These are phyloP conservation scores for Xylariaceae sp. DNA, from an alignment of 2,329 filamentous ascomycete genomes.

Conservation along the genomic window DNA sequence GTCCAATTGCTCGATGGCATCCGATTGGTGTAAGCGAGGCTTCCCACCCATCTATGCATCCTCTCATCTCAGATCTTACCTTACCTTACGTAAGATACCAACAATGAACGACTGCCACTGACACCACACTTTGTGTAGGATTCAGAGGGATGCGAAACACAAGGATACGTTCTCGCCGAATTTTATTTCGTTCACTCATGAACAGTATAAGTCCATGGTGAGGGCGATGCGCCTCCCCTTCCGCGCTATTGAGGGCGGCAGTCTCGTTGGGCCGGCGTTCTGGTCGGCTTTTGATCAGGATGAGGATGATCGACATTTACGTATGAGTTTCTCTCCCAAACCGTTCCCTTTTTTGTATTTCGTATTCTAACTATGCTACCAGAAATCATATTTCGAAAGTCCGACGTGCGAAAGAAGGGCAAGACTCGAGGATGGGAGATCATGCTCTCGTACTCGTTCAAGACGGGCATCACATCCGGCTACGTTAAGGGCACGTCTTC, in stretches of 20 bases:
- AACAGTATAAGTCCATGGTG: conserved; percentile 54
- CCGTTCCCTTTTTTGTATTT: background rate
- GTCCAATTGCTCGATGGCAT: conserved; percentile 48
- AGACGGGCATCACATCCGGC: conserved; percentile 53
- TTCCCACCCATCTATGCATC: background rate
- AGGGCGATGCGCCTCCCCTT: conserved; percentile 50
- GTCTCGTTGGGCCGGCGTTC: conserved; percentile 60
- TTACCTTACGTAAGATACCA: no score
- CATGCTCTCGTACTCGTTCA: conserved; percentile 56
- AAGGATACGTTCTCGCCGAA: conserved; percentile 55
- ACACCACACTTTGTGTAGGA: conserved; percentile 40
- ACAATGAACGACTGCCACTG: no score
- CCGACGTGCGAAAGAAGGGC: conserved; percentile 62
- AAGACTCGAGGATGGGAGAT: conserved; percentile 62
- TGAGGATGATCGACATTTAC: conserved; percentile 53
- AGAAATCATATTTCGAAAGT: conserved; percentile 63
- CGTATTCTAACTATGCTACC: conserved; percentile 10
- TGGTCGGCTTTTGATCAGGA: conserved; percentile 56
- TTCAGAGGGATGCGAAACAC: conserved; percentile 54
- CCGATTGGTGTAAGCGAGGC: conserved; percentile 48
- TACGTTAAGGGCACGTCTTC: conserved; percentile 59
- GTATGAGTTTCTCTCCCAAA: conserved; percentile 35
- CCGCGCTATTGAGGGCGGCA: conserved; percentile 54
- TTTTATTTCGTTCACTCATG: conserved; percentile 49
- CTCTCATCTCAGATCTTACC: conserved; percentile 14